These are phyloP conservation scores for Boletus rubropictus DNA, from an alignment of 768 basidiomycete genomes.

Conservation along the genomic window DNA sequence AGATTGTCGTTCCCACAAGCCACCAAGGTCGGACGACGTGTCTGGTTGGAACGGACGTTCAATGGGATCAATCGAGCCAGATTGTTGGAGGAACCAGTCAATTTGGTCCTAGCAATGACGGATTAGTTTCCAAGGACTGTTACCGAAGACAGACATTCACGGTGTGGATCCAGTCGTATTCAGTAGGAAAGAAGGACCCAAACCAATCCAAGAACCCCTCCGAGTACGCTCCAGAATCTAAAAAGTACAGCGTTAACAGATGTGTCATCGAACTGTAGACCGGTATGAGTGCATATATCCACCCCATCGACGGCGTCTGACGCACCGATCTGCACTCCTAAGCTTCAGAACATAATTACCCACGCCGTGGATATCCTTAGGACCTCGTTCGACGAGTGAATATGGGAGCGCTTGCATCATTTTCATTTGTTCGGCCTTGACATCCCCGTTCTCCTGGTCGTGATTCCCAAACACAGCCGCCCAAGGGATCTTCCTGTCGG, in stretches of 20 bases:
- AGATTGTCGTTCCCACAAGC: slow-evolving; percentile 57
- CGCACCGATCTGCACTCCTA: slow-evolving; percentile 76
- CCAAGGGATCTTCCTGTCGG: slow-evolving; percentile 79
- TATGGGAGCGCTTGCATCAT: slow-evolving; percentile 80
- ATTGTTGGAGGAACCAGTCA: slow-evolving; percentile 86
- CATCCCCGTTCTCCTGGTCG: slow-evolving; percentile 67
- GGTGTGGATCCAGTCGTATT: slow-evolving; percentile 82
- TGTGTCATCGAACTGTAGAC: slow-evolving; percentile 73
- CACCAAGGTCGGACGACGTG: slow-evolving; percentile 43
- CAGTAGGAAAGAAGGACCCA: slow-evolving; percentile 54
- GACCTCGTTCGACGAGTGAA: slow-evolving; percentile 74
- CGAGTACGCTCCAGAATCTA: slow-evolving; percentile 82
- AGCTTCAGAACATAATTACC: slow-evolving; percentile 91
- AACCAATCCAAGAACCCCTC: slow-evolving; percentile 55
- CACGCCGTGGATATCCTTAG: slow-evolving; percentile 78
- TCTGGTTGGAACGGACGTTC: slow-evolving; percentile 83
- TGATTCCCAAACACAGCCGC: slow-evolving; percentile 93
- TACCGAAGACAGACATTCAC: slow-evolving; percentile 31
- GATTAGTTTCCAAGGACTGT: not conserved
- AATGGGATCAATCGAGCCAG: slow-evolving; percentile 67
- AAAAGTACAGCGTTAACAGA: slow-evolving; percentile 84
- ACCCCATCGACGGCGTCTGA: slow-evolving; percentile 7
- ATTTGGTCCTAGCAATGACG: slow-evolving; percentile 52
- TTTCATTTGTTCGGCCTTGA: slow-evolving; percentile 59
- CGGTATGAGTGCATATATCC: slow-evolving; percentile 4